Evolutionary conservation across 108 stramenopile genomes (phyloP), one percentile per base, ranked within the genome.

Genomic region (Fragilaria radians): DNA sequence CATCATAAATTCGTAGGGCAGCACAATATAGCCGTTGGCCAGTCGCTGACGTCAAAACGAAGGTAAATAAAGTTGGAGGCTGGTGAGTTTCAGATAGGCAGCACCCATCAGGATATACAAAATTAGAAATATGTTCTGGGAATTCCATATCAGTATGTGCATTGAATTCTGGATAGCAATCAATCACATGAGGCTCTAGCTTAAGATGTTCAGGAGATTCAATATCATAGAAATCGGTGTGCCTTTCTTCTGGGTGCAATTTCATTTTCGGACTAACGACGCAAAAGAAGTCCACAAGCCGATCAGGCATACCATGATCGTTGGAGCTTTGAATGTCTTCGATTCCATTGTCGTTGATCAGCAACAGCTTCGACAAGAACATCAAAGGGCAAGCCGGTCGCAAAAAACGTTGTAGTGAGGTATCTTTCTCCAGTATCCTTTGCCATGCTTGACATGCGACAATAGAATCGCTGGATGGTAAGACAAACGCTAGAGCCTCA

Each of bases 21-120:
- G 68, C 85, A 18, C 93, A 88, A 65, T 88, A 85, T 26, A 91
- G 48, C 46, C 67, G 81, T 23, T 70, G 45, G n/a, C 93, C 87
- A 25, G 61, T 64, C 22, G 72, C 72, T 48, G 58, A 60, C 24
- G 93, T 94, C 34, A 95, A 71, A 5, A 89, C 86, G 69, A 91
- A 89, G 32, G 86, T 67, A 59, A 83, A 91, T 46, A 81, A 74
- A 34, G 60, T 58, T n/a, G 89, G 93, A 24, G 78, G 56, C 45
- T 46, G 34, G 48, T 82, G 77, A 11, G 33, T 46, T 59, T 42
- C 26, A 27, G 51, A 55, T 3, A 82, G 79, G 18, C 54, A 46
- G 50, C 79, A 79, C 25, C 89, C 89, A 14, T 82, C 76, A 3
- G 93, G 93, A 34, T 87, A 81, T 0, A 86, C 85, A 61, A 93